These are phyloP conservation scores for Xylariaceae sp. DNA, from an alignment of 2,329 filamentous ascomycete species.

Conservation along the genomic window DNA sequence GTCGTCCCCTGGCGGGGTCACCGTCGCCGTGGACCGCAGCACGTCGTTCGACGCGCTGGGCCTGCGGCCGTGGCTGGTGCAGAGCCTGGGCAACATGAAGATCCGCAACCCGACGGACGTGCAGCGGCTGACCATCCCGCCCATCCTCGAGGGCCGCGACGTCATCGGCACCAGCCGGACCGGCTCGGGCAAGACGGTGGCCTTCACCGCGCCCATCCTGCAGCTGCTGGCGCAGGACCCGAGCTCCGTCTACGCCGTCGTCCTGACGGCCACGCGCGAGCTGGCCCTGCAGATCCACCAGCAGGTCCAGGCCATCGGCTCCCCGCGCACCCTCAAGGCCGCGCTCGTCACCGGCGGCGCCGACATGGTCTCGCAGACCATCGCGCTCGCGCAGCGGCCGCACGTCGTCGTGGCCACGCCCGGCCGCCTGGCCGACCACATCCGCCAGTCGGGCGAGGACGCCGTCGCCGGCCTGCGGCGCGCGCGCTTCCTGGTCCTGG, in stretches of 20 bases:
- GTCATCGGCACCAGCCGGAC: constrained; percentile 78
- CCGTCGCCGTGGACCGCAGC: constrained; percentile 37
- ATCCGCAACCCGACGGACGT: constrained; percentile 88
- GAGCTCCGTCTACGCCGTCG: constrained; percentile 78
- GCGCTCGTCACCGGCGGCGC: constrained; percentile 86
- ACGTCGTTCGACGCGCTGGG: constrained; percentile 64
- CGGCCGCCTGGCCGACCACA: constrained; percentile 86
- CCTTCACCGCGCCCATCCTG: constrained; percentile 89
- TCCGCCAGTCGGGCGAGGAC: constrained; percentile 83
- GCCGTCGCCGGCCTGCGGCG: constrained; percentile 75
- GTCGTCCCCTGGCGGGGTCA: too few relatives aligned
- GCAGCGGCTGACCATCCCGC: constrained; percentile 86
- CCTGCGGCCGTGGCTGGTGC: constrained; percentile 80
- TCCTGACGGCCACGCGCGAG: constrained; percentile 87
- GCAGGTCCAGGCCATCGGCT: constrained; percentile 88
- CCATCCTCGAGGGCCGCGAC: constrained; percentile 83
- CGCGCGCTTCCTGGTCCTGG: constrained; percentile 80
- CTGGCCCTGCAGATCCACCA: constrained; percentile 94
- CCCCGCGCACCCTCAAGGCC: constrained; percentile 78
- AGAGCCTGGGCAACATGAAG: constrained; percentile 66
- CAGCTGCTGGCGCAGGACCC: constrained; percentile 93
- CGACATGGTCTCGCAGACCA: constrained; percentile 87
- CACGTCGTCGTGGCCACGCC: constrained; percentile 94
- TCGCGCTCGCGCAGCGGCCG: constrained; percentile 71
- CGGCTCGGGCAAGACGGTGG: constrained; percentile 94